phyloP scores from a whole-genome alignment of 202 grass and related monocot genomes.

The Elaeis oleifera region DNA sequence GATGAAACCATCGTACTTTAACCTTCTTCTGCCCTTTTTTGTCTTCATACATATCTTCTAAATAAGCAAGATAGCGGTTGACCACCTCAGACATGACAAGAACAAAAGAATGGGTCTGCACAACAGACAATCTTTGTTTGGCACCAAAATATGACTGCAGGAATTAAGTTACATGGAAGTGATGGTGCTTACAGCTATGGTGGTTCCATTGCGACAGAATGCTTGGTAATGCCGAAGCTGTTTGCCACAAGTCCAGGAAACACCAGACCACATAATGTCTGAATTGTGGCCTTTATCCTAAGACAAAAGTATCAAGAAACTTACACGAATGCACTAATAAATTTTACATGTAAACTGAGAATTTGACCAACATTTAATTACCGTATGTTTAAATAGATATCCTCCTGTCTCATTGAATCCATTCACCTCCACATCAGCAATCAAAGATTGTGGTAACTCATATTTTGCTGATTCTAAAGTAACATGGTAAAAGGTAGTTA shows the following conservation, averaged over 20 bases:
- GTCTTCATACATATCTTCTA: conserved; percentile 99
- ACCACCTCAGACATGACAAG: conserved; percentile 90
- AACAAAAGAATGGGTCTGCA: conserved; percentile 80
- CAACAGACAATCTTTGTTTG: conserved; percentile 7
- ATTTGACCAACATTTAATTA: conserved; percentile 23
- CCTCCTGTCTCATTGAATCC: conserved; percentile 38
- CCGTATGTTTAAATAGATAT: conserved; percentile 40
- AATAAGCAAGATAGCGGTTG: conserved; percentile 84
- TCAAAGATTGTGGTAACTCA: conserved; percentile 8
- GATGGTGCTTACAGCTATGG: conserved; percentile 56
- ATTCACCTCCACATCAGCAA: conserved; percentile 33
- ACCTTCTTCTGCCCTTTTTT: conserved; percentile 97
- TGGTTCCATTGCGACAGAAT: conserved; percentile 74
- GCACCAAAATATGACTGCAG: not conserved
- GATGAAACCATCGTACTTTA: conserved; percentile 99
- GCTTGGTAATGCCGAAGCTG: conserved; percentile 79
- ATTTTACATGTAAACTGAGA: conserved; percentile 10
- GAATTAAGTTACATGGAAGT: not conserved
- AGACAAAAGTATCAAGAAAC: conserved; percentile 19
- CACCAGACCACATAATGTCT: conserved; percentile 87
- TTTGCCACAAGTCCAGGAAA: conserved; percentile 83
- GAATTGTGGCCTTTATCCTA: conserved; percentile 56
- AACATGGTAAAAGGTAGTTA: not conserved
- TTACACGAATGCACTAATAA: conserved; percentile 10
- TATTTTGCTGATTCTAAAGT: conserved; percentile 39